Percentiles rank a stretch among this genome's conserved stretches.
Evolutionary conservation across 768 basidiomycete species (phyloP).

Genomic region (Phylloporus sp.): DNA sequence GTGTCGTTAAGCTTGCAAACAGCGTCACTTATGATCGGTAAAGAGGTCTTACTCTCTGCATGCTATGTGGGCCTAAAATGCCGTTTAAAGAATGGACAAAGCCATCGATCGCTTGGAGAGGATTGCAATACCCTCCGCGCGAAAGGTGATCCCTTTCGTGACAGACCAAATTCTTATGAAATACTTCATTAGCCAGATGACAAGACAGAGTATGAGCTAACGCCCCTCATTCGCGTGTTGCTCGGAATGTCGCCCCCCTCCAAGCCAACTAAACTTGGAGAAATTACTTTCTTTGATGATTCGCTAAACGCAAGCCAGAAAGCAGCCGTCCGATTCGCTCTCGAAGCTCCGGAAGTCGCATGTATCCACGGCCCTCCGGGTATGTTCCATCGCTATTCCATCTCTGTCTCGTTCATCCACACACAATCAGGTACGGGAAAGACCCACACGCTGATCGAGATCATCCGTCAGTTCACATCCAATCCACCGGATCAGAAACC

Average conservation of each 20-base stretch:
- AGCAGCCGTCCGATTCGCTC: slow-evolving; percentile 75
- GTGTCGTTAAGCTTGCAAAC: slow-evolving; percentile 85
- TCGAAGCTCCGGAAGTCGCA: slow-evolving; percentile 76
- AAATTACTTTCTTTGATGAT: slow-evolving; percentile 66
- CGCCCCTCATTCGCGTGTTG: slow-evolving; percentile 60
- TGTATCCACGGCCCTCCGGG: slow-evolving; percentile 99
- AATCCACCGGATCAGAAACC: slow-evolving; percentile 41
- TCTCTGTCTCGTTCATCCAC: background rate
- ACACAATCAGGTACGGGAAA: slow-evolving; percentile 72
- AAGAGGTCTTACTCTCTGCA: background rate
- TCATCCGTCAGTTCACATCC: slow-evolving; percentile 77
- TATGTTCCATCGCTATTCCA: slow-evolving; percentile 12
- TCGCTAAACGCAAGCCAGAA: slow-evolving; percentile 81
- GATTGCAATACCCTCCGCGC: slow-evolving; percentile 26
- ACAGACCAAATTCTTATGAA: background rate
- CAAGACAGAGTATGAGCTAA: slow-evolving; percentile 40
- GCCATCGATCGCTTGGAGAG: slow-evolving; percentile 65
- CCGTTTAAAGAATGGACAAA: slow-evolving; percentile 72
- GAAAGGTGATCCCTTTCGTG: slow-evolving; percentile 14
- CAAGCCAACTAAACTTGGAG: slow-evolving; percentile 30
- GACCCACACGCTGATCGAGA: slow-evolving; percentile 91
- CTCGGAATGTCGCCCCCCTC: slow-evolving; percentile 58
- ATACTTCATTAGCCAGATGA: slow-evolving; percentile 31
- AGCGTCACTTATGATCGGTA: slow-evolving; percentile 88
- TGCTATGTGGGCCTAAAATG: background rate